Evolutionary conservation across 495 filamentous ascomycete genomes (phyloP).

Genomic region (Chaetomium cochliodes): DNA sequence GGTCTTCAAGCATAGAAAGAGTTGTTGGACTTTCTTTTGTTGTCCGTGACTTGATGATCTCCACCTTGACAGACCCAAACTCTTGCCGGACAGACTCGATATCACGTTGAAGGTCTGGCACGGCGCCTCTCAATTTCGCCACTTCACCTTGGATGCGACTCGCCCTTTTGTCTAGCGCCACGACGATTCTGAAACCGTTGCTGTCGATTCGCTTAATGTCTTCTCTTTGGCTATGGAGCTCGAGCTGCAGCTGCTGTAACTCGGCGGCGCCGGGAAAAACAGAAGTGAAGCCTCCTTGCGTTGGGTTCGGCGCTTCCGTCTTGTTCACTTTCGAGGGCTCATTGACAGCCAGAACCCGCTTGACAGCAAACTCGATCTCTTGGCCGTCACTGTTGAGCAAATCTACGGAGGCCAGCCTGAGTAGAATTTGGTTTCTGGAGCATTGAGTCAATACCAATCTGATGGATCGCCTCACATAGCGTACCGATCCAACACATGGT

Average conservation of each 20-base stretch:
- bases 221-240: slow-evolving; percentile 35
- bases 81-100: slow-evolving; percentile 24
- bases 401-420: slow-evolving; percentile 27
- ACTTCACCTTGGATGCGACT: slow-evolving; percentile 31
- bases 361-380: slow-evolving; percentile 29
- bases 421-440: slow-evolving; percentile 32
- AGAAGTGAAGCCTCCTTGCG: background rate
- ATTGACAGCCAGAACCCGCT: slow-evolving; percentile 34
- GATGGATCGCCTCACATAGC: background rate
- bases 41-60: slow-evolving; percentile 25
- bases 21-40: slow-evolving; percentile 16
- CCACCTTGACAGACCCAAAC: slow-evolving; percentile 25
- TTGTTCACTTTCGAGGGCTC: slow-evolving; percentile 19
- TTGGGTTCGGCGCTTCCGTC: background rate
- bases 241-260: slow-evolving; percentile 24
- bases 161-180: slow-evolving; percentile 35
- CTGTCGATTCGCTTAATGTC: slow-evolving; percentile 37
- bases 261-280: slow-evolving; percentile 9
- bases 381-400: slow-evolving; percentile 19
- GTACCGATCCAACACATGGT: slow-evolving; percentile 41
- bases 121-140: slow-evolving; percentile 25
- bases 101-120: slow-evolving; percentile 23
- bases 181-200: slow-evolving; percentile 36
- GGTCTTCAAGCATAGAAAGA: slow-evolving; percentile 22
- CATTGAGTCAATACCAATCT: slow-evolving; percentile 7